Conservation (phyloP, 2,329 filamentous ascomycete species). For the Ophiocordyceps australis region DNA sequence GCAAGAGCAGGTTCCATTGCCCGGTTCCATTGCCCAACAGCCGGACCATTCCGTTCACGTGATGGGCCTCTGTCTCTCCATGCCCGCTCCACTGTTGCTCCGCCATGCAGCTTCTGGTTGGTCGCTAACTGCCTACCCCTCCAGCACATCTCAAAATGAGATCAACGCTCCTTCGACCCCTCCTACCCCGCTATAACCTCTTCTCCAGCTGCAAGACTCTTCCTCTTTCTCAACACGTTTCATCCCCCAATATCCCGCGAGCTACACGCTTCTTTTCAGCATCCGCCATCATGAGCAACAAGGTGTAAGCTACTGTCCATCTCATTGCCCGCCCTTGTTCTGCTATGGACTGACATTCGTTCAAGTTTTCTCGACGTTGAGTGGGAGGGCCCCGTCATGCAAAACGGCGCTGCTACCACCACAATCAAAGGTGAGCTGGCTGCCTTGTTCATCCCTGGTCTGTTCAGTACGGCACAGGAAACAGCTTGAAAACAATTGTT, state of each 20-base stretch:
- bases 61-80: constrained; percentile 5
- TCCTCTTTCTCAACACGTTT: constrained; percentile 20
- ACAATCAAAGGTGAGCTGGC: constrained; percentile 44
- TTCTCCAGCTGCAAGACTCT: constrained; percentile 19
- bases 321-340: too few species aligned
- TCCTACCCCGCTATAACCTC: constrained; percentile 26
- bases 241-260: constrained; percentile 19
- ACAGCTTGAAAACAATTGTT: too few species aligned
- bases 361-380: constrained; percentile 51
- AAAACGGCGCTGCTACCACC: constrained; percentile 35
- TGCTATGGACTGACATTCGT: not conserved
- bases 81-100: constrained; percentile 5
- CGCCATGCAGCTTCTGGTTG: constrained; percentile 8
- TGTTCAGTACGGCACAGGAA: too few species aligned
- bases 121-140: constrained; percentile 21
- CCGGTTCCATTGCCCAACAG: not conserved
- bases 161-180: constrained; percentile 24
- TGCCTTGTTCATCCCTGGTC: too few species aligned
- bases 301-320: constrained; percentile 42
- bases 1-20: too few species aligned
- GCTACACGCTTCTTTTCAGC: constrained; percentile 30
- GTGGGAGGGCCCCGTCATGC: constrained; percentile 56
- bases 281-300: constrained; percentile 52
- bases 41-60: constrained; percentile 7
- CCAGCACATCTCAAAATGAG: constrained; percentile 23